Percentiles rank a stretch among this genome's conserved stretches.
These are phyloP conservation scores for Starmerella bombi DNA, from an alignment of 805 yeast genomes.

Conservation along the genomic window DNA sequence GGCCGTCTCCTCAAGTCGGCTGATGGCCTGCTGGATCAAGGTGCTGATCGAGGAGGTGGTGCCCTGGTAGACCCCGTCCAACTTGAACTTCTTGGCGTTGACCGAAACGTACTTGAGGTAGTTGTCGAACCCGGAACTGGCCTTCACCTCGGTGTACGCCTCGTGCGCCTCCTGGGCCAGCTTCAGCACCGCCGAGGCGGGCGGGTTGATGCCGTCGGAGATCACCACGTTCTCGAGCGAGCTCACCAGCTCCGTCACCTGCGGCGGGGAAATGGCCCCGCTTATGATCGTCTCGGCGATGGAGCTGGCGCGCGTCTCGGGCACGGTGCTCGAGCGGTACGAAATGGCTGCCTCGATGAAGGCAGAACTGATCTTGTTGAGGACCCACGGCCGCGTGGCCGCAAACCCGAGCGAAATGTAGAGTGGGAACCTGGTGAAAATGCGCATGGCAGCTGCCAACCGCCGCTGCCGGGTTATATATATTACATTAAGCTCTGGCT, in stretches of 20 bases:
- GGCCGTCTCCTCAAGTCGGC: conserved; percentile 4
- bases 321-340: conserved; percentile 5
- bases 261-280: conserved; percentile 17
- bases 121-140: conserved; percentile 11
- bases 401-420: not conserved
- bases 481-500: too few species aligned
- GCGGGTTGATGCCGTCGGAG: conserved; percentile 6
- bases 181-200: conserved; percentile 1
- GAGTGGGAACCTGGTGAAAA: not conserved
- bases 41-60: not conserved
- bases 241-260: conserved; percentile 8
- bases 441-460: too few species aligned
- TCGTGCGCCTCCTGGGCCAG: conserved; percentile 11
- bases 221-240: conserved; percentile 4
- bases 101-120: conserved; percentile 11
- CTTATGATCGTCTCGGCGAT: conserved; percentile 12
- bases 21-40: not conserved
- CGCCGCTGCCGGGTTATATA: too few species aligned
- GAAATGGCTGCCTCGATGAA: conserved; percentile 5
- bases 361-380: conserved; percentile 7
- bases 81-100: conserved; percentile 10
- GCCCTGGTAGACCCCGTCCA: not conserved
- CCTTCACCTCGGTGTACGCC: conserved; percentile 10
- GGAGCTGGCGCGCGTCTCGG: conserved; percentile 10
- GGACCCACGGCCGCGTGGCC: conserved; percentile 14